Evolutionary conservation across 2,329 filamentous ascomycete genomes (phyloP).

Genomic region (Trichoderma koningiopsis): DNA sequence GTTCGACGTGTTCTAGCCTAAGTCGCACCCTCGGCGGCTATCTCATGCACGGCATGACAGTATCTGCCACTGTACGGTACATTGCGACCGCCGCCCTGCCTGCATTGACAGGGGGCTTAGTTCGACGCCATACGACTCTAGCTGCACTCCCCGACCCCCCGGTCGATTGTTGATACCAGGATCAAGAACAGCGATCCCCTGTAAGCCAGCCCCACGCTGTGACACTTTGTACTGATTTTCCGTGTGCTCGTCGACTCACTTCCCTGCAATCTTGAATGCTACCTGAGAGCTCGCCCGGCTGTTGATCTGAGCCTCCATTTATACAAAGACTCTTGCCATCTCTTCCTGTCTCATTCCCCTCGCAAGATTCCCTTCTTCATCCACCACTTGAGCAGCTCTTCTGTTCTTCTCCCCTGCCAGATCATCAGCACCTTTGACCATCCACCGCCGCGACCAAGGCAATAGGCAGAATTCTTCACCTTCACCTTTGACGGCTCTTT

Average conservation of each 20-base stretch:
- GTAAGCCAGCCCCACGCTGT: conserved; percentile 24
- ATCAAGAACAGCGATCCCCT: conserved; percentile 29
- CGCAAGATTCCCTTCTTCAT: conserved; percentile 25
- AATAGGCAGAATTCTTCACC: conserved; percentile 32
- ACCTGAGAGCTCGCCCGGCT: conserved; percentile 26
- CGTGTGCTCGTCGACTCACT: conserved; percentile 26
- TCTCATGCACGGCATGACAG: conserved; percentile 39
- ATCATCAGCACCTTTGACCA: conserved; percentile 28
- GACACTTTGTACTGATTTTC: conserved; percentile 21
- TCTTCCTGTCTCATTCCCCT: conserved; percentile 23
- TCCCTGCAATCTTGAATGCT: conserved; percentile 21
- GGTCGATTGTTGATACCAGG: conserved; percentile 13
- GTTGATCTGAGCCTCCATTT: conserved; percentile 29
- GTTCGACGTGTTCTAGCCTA: not conserved
- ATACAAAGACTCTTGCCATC: conserved; percentile 31
- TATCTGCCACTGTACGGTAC: conserved; percentile 28
- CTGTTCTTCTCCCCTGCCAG: conserved; percentile 25
- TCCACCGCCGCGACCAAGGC: conserved; percentile 36
- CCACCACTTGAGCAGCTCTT: conserved; percentile 15
- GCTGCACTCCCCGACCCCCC: conserved; percentile 28
- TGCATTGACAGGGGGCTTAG: conserved; percentile 25
- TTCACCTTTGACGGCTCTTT: conserved; percentile 29
- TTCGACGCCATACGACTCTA: conserved; percentile 5
- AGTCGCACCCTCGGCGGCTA: conserved; percentile 34
- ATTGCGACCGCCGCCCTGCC: conserved; percentile 25